These are phyloP conservation scores for Tolypocladium capitatum DNA, from an alignment of 2,329 filamentous ascomycete genomes.

Conservation along the genomic window DNA sequence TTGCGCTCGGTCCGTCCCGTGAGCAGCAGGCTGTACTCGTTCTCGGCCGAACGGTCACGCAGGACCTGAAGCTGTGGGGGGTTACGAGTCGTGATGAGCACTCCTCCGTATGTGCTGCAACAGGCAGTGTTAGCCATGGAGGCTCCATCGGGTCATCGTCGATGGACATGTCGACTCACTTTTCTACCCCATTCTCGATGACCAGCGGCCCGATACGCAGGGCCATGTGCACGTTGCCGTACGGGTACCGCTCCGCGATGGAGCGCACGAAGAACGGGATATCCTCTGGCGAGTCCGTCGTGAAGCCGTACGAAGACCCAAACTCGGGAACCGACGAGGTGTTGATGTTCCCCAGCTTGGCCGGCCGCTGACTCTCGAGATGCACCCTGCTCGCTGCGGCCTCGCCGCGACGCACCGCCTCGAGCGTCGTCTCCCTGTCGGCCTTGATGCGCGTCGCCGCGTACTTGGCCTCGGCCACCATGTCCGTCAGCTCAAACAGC, in stretches of 20 bases:
- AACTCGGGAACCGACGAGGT: conserved; percentile 8
- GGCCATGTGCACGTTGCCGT: conserved; percentile 26
- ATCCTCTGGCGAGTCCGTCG: conserved; percentile 9
- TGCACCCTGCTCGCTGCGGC: background rate
- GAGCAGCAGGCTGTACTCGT: conserved; percentile 10
- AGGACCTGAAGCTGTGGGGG: conserved; percentile 11
- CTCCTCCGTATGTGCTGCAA: conserved; percentile 12
- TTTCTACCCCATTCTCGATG: conserved; percentile 24
- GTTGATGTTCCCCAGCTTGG: conserved; percentile 5
- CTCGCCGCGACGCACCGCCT: conserved; percentile 1
- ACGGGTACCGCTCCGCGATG: conserved; percentile 19
- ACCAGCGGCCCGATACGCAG: conserved; percentile 24
- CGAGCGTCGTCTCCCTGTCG: conserved; percentile 3
- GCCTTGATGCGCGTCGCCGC: conserved; percentile 3
- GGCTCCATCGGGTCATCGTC: too few relatives aligned
- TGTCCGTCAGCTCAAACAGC: conserved; percentile 7
- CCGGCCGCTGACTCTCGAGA: background rate
- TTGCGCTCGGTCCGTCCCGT: conserved; percentile 6
- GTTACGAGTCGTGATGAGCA: conserved; percentile 12
- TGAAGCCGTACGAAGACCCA: conserved; percentile 7
- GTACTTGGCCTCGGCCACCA: conserved; percentile 13
- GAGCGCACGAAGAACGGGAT: conserved; percentile 18
- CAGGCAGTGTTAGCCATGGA: background rate
- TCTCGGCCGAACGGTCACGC: conserved; percentile 8
- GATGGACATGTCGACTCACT: conserved; percentile 13